Evolutionary conservation across 148 eudicot species (phyloP).

Genomic region (Amaranthus hypochondriacus): DNA sequence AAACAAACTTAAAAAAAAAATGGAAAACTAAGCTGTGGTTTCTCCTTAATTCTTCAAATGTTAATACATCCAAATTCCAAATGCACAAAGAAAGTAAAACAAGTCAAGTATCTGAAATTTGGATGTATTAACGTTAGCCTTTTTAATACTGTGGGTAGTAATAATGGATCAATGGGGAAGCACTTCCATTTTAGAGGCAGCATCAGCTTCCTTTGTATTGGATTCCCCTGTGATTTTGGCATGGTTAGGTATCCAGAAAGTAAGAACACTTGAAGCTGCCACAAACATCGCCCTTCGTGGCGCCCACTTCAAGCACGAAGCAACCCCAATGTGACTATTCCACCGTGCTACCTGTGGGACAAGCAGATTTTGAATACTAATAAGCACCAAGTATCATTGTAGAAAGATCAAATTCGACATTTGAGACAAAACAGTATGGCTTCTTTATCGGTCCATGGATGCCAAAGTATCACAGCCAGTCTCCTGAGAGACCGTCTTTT

Average conservation of each 20-base stretch:
- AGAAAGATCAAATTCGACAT: not conserved
- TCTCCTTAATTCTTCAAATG: no score
- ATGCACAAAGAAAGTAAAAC: no score
- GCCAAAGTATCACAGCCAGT: no score
- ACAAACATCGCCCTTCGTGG: conserved; percentile 89
- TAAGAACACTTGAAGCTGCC: conserved; percentile 88
- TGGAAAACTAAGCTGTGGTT: no score
- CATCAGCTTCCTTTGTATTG: conserved; percentile 20
- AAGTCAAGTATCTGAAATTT: no score
- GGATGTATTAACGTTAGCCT: not conserved
- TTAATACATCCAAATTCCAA: no score
- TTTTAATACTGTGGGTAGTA: not conserved
- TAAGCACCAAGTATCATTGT: not conserved
- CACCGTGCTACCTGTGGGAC: conserved; percentile 59
- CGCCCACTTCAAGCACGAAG: conserved; percentile 91
- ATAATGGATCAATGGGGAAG: conserved; percentile 13
- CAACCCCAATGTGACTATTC: conserved; percentile 80
- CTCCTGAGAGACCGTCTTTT: no score
- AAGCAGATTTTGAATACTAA: not conserved
- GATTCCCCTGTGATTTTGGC: conserved; percentile 28
- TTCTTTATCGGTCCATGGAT: no score
- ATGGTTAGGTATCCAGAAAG: conserved; percentile 80
- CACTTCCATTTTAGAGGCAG: conserved; percentile 8
- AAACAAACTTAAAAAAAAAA: no score
- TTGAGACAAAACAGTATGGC: not conserved